Evolutionary conservation across 2,329 filamentous ascomycete species (phyloP).

Genomic region (Stagonosporopsis cucurbitacearum): DNA sequence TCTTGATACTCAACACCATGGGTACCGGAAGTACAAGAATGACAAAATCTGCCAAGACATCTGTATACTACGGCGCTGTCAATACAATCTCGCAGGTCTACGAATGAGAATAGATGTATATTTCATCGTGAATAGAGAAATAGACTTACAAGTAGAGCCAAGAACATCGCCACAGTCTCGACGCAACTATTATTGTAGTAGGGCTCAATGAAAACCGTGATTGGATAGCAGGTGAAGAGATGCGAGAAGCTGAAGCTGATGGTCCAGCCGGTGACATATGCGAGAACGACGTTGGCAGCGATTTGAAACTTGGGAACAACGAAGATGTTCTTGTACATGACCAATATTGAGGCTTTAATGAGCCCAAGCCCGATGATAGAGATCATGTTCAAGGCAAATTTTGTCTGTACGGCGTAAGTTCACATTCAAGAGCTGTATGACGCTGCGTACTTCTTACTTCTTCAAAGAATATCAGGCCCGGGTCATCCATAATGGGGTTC

Average conservation of each 20-base stretch:
- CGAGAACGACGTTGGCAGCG: slow-evolving; percentile 29
- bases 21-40: slow-evolving; percentile 36
- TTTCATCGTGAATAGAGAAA: not conserved
- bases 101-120: not conserved
- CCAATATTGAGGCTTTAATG: slow-evolving; percentile 39
- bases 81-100: not conserved
- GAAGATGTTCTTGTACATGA: slow-evolving; percentile 42
- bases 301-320: slow-evolving; percentile 28
- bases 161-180: slow-evolving; percentile 31
- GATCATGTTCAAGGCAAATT: slow-evolving; percentile 37
- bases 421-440: not conserved
- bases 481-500: slow-evolving; percentile 31
- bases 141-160: slow-evolving; percentile 28
- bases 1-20: slow-evolving; percentile 31
- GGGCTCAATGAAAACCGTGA: slow-evolving; percentile 36
- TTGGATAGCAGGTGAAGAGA: slow-evolving; percentile 39
- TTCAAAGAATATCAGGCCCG: slow-evolving; percentile 33
- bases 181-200: slow-evolving; percentile 35
- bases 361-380: slow-evolving; percentile 36
- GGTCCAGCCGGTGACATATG: slow-evolving; percentile 32
- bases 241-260: slow-evolving; percentile 32
- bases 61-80: slow-evolving; percentile 22
- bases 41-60: slow-evolving; percentile 28
- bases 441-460: slow-evolving; percentile 25
- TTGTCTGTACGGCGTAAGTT: slow-evolving; percentile 23